These are phyloP conservation scores for Magnusiomyces tetraspermus DNA, from an alignment of 1,139 yeast species.

Conservation along the genomic window DNA sequence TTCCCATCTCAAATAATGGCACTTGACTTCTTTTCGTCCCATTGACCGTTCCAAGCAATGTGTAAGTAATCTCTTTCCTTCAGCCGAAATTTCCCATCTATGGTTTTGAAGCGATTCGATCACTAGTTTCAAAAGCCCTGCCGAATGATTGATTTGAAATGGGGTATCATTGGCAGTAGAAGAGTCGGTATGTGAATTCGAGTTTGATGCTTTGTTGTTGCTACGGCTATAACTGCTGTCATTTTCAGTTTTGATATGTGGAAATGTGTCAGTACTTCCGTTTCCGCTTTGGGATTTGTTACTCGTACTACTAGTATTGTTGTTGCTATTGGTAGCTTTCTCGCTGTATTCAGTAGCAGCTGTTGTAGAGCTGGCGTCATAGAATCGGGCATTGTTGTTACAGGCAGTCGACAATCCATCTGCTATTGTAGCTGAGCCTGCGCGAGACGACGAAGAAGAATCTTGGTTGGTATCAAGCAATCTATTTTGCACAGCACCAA, in stretches of 20 bases:
- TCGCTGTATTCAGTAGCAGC: neutral
- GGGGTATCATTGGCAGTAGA: neutral
- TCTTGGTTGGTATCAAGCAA: no score
- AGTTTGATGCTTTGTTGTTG: no score
- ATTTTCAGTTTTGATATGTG: no score
- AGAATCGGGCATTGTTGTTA: neutral
- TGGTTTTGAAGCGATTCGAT: slow-evolving; percentile 22
- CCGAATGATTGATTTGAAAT: slow-evolving; percentile 21
- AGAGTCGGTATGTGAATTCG: no score
- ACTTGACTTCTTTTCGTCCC: slow-evolving; percentile 24
- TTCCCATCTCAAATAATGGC: slow-evolving; percentile 12
- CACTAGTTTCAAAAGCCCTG: slow-evolving; percentile 29
- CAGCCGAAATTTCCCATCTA: slow-evolving; percentile 28
- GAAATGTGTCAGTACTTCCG: neutral
- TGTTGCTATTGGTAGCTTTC: neutral
- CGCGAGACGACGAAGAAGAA: no score
- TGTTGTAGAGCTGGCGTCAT: neutral
- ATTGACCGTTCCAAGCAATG: slow-evolving; percentile 30
- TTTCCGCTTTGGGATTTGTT: neutral
- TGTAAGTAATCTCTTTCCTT: slow-evolving; percentile 26
- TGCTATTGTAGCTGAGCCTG: neutral
- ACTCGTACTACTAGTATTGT: neutral
- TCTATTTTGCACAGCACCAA: no score
- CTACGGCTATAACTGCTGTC: no score
- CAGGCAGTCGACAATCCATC: neutral